Percentiles rank a stretch among this genome's conserved stretches.
These are phyloP conservation scores for Aspergillus biplanus DNA, from an alignment of 495 filamentous ascomycete genomes.

Conservation along the genomic window DNA sequence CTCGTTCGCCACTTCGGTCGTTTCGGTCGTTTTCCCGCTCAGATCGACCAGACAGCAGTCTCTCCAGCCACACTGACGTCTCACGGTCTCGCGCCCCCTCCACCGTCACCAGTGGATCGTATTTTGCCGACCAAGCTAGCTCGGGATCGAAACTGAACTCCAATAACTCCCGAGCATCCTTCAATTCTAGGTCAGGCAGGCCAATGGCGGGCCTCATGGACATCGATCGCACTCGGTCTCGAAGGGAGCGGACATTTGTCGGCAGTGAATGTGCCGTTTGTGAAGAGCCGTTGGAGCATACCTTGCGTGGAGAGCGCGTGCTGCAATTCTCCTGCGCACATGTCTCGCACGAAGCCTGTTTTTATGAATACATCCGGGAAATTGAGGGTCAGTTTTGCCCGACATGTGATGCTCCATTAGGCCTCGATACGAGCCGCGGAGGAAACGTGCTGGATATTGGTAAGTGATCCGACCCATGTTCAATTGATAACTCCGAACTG, in stretches of 20 bases:
- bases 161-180: slow-evolving; percentile 47
- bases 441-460: slow-evolving; percentile 94
- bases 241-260: slow-evolving; percentile 93
- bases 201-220: slow-evolving; percentile 75
- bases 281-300: slow-evolving; percentile 97
- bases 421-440: slow-evolving; percentile 91
- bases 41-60: slow-evolving; percentile 37
- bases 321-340: slow-evolving; percentile 95
- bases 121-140: slow-evolving; percentile 26
- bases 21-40: slow-evolving; percentile 38
- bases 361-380: slow-evolving; percentile 97
- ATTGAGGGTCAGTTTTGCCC: slow-evolving; percentile 95
- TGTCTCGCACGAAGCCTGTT: slow-evolving; percentile 97
- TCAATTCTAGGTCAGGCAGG: slow-evolving; percentile 53
- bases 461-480: slow-evolving; percentile 47
- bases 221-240: slow-evolving; percentile 76
- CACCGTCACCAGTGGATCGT: slow-evolving; percentile 25
- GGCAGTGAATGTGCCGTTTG: slow-evolving; percentile 95
- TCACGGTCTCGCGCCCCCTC: slow-evolving; percentile 37
- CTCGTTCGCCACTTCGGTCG: slow-evolving; percentile 37
- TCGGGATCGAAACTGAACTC: slow-evolving; percentile 25
- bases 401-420: slow-evolving; percentile 89
- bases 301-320: slow-evolving; percentile 89
- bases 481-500: background rate
- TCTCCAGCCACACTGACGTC: slow-evolving; percentile 34